Conservation (phyloP, 1,139 yeast species). For the Casaregolazyma lundiana region DNA sequence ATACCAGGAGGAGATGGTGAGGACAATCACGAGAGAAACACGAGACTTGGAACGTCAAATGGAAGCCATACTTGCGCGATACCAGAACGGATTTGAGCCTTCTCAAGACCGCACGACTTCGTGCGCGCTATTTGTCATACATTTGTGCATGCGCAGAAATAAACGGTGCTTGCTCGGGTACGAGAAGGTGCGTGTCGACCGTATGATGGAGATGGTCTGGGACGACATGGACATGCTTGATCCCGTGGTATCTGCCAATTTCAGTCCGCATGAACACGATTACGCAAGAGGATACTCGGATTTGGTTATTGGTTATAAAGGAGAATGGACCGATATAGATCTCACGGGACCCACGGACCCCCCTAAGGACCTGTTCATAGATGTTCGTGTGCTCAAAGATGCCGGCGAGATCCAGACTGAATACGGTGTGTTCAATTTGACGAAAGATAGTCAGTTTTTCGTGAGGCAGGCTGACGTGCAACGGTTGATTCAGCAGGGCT, state of each 20-base stretch:
- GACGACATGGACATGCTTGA: slow-evolving; percentile 37
- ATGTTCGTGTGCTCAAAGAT: slow-evolving; percentile 85
- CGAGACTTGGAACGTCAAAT: slow-evolving; percentile 44
- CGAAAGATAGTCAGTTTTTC: slow-evolving; percentile 93
- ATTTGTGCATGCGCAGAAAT: slow-evolving; percentile 75
- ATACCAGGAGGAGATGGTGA: slow-evolving; percentile 72
- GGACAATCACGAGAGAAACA: slow-evolving; percentile 48
- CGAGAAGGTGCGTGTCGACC: slow-evolving; percentile 63
- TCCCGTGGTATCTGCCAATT: slow-evolving; percentile 41
- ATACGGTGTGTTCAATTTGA: slow-evolving; percentile 89
- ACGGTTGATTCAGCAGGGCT: slow-evolving; percentile 89
- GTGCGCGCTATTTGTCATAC: slow-evolving; percentile 81
- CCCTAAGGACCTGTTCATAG: slow-evolving; percentile 86
- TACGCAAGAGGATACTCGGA: slow-evolving; percentile 70
- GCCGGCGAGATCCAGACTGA: slow-evolving; percentile 98
- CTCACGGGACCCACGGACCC: slow-evolving; percentile 84
- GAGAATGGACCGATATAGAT: slow-evolving; percentile 80
- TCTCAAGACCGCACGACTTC: slow-evolving; percentile 33
- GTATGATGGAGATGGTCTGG: slow-evolving; percentile 73
- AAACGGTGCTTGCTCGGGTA: slow-evolving; percentile 86
- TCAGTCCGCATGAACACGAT: slow-evolving; percentile 76
- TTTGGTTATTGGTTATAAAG: slow-evolving; percentile 68
- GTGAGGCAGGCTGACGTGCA: slow-evolving; percentile 94
- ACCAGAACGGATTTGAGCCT: slow-evolving; percentile 35
- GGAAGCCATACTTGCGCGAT: slow-evolving; percentile 43